Base-by-base conservation (phyloP, 371 early-diverging fungal species). In the Mucor plumbeus region DNA sequence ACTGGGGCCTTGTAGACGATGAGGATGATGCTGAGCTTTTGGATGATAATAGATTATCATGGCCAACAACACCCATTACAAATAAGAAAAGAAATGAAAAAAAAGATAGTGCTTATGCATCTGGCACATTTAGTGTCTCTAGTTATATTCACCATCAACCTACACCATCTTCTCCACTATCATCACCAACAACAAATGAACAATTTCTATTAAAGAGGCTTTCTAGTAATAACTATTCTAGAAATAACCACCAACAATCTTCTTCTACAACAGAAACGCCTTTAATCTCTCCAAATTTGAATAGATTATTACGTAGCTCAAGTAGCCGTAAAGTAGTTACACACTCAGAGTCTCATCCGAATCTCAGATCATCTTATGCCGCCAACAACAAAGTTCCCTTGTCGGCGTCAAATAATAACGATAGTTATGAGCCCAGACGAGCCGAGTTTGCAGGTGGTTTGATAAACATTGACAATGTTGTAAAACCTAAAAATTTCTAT, bases 101-200 rank as follows among this genome's bases (percentile, higher is more conserved):
- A 64, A 82, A 83, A 17, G 81, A 83, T 43, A 83, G 83, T 56
- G 83, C 74, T 0, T 83, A 83, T 65, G 60, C 71, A 5, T 67
- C 76, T 10, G 75, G 70, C 10, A 62, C 70, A 21, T 75, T 78
- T 59, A 67, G 53, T 55, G 56, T 43, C 7, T 26, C 53, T 53
- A 53, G 53, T 26, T 40, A 56, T 36, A 40, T 64, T 14, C 64
- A 43, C 17, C 44, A 40, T 36, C 56, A 43, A 7, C 31, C 43
- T 6, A 48, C 31, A 1, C 7, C 43, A 38, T 34, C 65, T 14
- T 43, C 44, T 11, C 47, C 26, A 40, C 43, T 58, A n/a, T 58
- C 47, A 41, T 57, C 58, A 26, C 50, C 61, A 55, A 64, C 63
- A 38, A 36, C 40, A 33, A 33, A 38, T 13, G 59, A 39, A 35